A percentile compares a stretch with the other conserved stretches of the same genome.
phyloP scores from a whole-genome alignment of 768 basidiomycete species.

The Lentinus tigrinus region DNA sequence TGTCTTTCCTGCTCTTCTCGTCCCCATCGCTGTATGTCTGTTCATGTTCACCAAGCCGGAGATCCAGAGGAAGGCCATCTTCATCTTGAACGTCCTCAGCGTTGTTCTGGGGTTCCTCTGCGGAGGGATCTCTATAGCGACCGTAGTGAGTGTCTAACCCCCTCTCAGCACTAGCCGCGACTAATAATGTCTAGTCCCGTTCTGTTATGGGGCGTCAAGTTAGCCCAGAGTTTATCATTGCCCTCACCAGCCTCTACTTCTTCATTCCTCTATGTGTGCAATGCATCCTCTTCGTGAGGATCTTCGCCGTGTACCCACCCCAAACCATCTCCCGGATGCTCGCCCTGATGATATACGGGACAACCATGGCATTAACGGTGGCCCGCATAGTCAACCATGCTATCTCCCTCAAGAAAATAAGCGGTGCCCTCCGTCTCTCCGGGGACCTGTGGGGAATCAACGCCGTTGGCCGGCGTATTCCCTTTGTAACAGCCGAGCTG shows the following conservation, averaged over 20 bases:
- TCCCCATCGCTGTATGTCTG: constrained; percentile 8
- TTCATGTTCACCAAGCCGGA: constrained; percentile 24
- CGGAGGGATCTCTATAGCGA: not conserved
- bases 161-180: not conserved
- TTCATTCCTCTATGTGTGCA: constrained; percentile 36
- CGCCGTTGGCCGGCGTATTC: too few species aligned
- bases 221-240: constrained; percentile 19
- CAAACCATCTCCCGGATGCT: constrained; percentile 13
- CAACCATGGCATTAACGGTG: constrained; percentile 30
- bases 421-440: too few species aligned
- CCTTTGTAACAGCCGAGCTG: too few species aligned
- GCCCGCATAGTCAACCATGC: constrained; percentile 24
- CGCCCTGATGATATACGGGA: constrained; percentile 23
- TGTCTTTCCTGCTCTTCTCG: not conserved
- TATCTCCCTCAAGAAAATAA: too few species aligned
- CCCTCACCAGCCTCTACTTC: constrained; percentile 25
- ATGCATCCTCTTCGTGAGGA: constrained; percentile 36
- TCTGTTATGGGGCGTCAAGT: constrained; percentile 15
- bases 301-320: constrained; percentile 35
- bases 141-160: not conserved
- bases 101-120: not conserved
- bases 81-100: constrained; percentile 25
- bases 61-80: constrained; percentile 20
- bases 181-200: not conserved
- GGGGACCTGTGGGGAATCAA: too few species aligned